phyloP scores from a whole-genome alignment of 805 yeast species.

The Debaryomyces prosopidis region DNA sequence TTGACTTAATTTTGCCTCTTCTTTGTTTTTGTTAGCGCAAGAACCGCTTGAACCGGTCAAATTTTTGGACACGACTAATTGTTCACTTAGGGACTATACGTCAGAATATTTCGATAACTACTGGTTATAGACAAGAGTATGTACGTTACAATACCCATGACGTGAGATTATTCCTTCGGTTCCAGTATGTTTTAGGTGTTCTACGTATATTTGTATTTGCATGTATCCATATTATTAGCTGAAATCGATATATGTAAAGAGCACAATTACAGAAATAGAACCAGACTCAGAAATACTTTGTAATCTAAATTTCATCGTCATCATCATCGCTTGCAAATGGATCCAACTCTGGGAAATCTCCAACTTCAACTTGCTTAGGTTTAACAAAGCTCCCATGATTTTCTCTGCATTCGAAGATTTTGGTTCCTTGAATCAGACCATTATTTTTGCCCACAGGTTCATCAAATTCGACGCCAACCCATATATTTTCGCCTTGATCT shows the following conservation, averaged over 20 bases:
- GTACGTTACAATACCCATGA: no score
- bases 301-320: slow-evolving; percentile 22
- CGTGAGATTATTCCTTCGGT: no score
- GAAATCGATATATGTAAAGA: no score
- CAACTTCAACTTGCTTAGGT: slow-evolving; percentile 67
- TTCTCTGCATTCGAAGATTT: slow-evolving; percentile 56
- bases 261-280: no score
- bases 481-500: slow-evolving; percentile 47
- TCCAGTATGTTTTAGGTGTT: no score
- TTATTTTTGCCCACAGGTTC: slow-evolving; percentile 87
- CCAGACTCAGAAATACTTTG: no score
- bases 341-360: slow-evolving; percentile 58
- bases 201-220: no score
- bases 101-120: no score
- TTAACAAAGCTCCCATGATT: slow-evolving; percentile 78
- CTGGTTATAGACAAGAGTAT: no score
- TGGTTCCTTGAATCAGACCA: slow-evolving; percentile 64
- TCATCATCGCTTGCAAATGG: slow-evolving; percentile 48
- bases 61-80: slow-evolving; percentile 1
- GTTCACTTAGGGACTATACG: neutral
- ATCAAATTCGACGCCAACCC: slow-evolving; percentile 88
- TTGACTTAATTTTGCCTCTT: neutral
- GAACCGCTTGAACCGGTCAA: neutral
- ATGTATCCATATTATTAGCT: no score
- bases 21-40: neutral